Evolutionary conservation across 305 asterid genomes (phyloP).

Genomic region (Andrographis paniculata): DNA sequence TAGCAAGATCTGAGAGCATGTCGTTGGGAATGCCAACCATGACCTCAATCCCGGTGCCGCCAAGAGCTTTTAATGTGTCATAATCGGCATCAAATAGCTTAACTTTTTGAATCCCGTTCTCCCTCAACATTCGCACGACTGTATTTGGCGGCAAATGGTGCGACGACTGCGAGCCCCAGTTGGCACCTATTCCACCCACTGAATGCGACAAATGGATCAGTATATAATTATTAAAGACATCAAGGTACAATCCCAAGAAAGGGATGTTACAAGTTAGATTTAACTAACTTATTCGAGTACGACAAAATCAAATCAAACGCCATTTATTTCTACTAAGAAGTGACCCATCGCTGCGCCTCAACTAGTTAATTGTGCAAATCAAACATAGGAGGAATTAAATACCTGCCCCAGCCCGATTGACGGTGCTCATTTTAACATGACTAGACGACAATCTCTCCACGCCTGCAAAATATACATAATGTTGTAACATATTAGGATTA

Average conservation of each 20-base stretch:
- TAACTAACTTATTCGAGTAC: no score
- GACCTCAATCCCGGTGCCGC: slow-evolving; percentile 63
- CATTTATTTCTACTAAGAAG: no score
- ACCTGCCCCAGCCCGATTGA: slow-evolving; percentile 1
- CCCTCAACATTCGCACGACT: slow-evolving; percentile 70
- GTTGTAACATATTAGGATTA: no score
- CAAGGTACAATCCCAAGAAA: background rate
- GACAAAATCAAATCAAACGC: no score
- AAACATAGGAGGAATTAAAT: background rate
- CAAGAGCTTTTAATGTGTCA: slow-evolving; percentile 61
- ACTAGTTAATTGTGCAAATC: no score
- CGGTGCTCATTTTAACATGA: background rate
- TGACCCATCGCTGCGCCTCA: no score
- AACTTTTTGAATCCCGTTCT: slow-evolving; percentile 75
- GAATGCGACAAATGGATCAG: slow-evolving; percentile 15
- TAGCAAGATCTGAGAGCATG: slow-evolving; percentile 57
- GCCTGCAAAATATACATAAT: background rate
- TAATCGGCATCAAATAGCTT: slow-evolving; percentile 83
- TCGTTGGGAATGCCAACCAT: slow-evolving; percentile 95
- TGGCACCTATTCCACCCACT: slow-evolving; percentile 72
- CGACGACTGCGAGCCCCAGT: slow-evolving; percentile 79
- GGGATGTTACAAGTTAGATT: background rate
- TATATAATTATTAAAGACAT: slow-evolving; percentile 10
- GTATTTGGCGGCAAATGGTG: slow-evolving; percentile 55
- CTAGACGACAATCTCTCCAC: background rate